Conservation (phyloP, 257 asterid genomes). For the Rehmannia glutinosa region DNA sequence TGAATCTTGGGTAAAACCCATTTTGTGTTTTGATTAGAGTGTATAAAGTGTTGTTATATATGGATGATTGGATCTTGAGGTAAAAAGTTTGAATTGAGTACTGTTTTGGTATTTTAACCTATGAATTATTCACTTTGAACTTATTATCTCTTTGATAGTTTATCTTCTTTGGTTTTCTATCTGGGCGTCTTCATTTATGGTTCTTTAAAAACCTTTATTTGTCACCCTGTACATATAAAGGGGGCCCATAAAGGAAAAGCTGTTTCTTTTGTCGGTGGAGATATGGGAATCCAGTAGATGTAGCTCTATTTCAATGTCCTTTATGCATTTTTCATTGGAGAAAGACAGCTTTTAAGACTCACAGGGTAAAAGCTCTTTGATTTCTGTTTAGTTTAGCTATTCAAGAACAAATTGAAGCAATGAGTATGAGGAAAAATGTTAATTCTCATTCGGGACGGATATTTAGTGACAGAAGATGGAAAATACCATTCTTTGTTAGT, state of each 20-base stretch:
- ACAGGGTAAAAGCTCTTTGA: not conserved
- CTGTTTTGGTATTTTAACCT: not conserved
- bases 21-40: not conserved
- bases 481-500: conserved; percentile 69
- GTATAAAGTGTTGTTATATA: not conserved
- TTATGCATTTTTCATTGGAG: not conserved
- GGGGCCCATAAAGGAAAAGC: conserved; percentile 14
- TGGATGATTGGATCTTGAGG: not conserved
- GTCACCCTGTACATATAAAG: not conserved
- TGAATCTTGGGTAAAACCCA: conserved; percentile 35
- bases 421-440: conserved; percentile 54
- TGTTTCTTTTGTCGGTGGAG: conserved; percentile 32
- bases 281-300: conserved; percentile 4
- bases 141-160: not conserved
- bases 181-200: conserved; percentile 23
- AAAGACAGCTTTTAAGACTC: conserved; percentile 12
- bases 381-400: not conserved
- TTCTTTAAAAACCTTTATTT: conserved; percentile 18
- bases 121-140: conserved; percentile 1
- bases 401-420: not conserved
- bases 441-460: conserved; percentile 59
- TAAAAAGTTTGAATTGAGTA: not conserved
- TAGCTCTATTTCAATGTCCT: conserved; percentile 3
- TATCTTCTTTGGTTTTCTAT: conserved; percentile 1
- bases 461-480: conserved; percentile 81